phyloP scores from a whole-genome alignment of 2,329 filamentous ascomycete species.

The Fusarium cicatricum region DNA sequence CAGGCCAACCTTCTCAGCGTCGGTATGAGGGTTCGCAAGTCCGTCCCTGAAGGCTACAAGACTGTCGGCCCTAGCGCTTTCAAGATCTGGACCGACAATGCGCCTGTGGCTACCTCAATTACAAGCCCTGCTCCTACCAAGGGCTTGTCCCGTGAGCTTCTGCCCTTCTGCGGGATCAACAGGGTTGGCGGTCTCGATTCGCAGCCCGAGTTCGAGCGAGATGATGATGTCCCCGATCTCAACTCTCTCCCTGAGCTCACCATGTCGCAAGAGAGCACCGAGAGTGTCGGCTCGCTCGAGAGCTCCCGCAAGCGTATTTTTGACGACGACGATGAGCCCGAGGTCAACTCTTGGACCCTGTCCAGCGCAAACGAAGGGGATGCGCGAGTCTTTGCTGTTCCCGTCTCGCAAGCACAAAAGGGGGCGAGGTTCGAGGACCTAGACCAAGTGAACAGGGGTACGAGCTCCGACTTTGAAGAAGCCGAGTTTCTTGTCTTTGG shows the following conservation, averaged over 20 bases:
- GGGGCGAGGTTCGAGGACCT: slow-evolving; percentile 27
- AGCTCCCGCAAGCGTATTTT: slow-evolving; percentile 59
- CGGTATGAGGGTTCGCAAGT: slow-evolving; percentile 94
- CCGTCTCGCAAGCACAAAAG: slow-evolving; percentile 47
- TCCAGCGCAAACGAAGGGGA: slow-evolving; percentile 50
- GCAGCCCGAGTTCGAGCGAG: slow-evolving; percentile 57
- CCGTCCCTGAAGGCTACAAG: slow-evolving; percentile 93
- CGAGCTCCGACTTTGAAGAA: slow-evolving; percentile 70
- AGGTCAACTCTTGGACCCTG: slow-evolving; percentile 52
- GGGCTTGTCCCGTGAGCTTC: slow-evolving; percentile 65
- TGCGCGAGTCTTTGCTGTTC: slow-evolving; percentile 59
- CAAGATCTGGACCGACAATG: slow-evolving; percentile 58
- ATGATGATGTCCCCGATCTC: slow-evolving; percentile 45
- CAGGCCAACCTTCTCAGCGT: slow-evolving; percentile 89
- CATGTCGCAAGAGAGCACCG: slow-evolving; percentile 64
- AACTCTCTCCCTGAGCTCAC: slow-evolving; percentile 59
- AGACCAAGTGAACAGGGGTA: slow-evolving; percentile 58
- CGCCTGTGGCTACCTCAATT: slow-evolving; percentile 27
- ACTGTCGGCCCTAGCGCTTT: slow-evolving; percentile 64
- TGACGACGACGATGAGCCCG: slow-evolving; percentile 49
- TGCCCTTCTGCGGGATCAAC: slow-evolving; percentile 83
- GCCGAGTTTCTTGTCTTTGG: slow-evolving; percentile 68
- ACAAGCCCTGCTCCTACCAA: slow-evolving; percentile 31
- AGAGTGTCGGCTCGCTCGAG: slow-evolving; percentile 45
- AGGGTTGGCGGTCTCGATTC: slow-evolving; percentile 74